A percentile compares a stretch with the other conserved stretches of the same genome.
These are phyloP conservation scores for Agroathelia rolfsii DNA, from an alignment of 1,284 basidiomycete species.

Conservation along the genomic window DNA sequence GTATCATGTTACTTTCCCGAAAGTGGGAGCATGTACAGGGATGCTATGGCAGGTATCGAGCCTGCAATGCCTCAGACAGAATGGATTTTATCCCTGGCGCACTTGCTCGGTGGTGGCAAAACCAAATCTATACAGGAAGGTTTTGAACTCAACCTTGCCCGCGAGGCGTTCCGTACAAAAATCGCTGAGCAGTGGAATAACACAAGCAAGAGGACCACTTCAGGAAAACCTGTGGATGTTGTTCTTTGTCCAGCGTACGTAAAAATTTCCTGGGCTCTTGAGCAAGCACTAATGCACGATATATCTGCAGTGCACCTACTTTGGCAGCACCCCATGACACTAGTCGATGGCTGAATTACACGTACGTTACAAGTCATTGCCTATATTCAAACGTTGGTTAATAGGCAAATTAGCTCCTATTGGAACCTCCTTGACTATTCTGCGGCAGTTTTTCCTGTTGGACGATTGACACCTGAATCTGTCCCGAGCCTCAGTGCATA, in stretches of 20 bases:
- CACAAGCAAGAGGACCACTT: conserved; percentile 30
- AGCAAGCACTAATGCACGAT: too few species aligned
- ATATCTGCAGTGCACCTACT: conserved; percentile 37
- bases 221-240: conserved; percentile 43
- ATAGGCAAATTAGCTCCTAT: too few species aligned
- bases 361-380: too few species aligned
- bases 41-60: conserved; percentile 28
- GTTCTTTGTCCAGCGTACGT: conserved; percentile 52
- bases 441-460: conserved; percentile 42
- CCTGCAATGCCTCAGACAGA: conserved; percentile 31
- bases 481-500: conserved; percentile 34
- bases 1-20: conserved; percentile 39
- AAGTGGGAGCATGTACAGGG: conserved; percentile 35
- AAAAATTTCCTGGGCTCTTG: too few species aligned
- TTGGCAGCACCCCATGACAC: conserved; percentile 41
- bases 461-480: too few species aligned
- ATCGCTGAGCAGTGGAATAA: conserved; percentile 45
- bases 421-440: conserved; percentile 52
- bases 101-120: too few species aligned
- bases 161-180: conserved; percentile 32
- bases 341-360: too few species aligned
- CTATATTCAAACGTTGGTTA: too few species aligned
- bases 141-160: too few species aligned
- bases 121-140: too few species aligned
- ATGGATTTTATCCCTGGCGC: too few species aligned